phyloP scores from a whole-genome alignment of 1,284 basidiomycete genomes.

The Neolentinus lepideus region DNA sequence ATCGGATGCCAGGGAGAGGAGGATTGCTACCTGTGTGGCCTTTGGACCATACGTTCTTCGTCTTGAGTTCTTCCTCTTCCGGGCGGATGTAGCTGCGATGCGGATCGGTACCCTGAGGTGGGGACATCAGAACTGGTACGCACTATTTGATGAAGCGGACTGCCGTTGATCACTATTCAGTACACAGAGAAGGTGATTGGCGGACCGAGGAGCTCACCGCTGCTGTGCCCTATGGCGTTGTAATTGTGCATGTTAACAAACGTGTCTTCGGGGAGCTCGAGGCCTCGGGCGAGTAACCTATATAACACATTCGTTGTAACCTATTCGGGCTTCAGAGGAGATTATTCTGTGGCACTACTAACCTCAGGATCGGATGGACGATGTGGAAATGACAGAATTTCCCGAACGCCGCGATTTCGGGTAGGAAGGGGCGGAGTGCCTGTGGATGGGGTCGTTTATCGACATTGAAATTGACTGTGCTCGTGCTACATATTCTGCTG shows the following conservation, averaged over 20 bases:
- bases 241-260: constrained; percentile 24
- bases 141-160: constrained; percentile 53
- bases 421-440: constrained; percentile 42
- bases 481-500: neutral
- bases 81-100: constrained; percentile 31
- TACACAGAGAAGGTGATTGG: constrained; percentile 5
- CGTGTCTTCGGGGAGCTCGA: constrained; percentile 28
- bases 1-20: constrained; percentile 2
- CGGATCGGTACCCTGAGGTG: neutral
- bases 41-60: constrained; percentile 52
- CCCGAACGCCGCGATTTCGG: constrained; percentile 48
- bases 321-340: too few relatives aligned
- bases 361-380: constrained; percentile 44
- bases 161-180: constrained; percentile 13
- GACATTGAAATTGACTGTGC: constrained; percentile 39
- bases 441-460: constrained; percentile 39
- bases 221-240: constrained; percentile 21
- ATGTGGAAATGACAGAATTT: constrained; percentile 44
- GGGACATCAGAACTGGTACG: neutral
- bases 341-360: constrained; percentile 3
- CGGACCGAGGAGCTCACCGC: constrained; percentile 13
- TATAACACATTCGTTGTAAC: too few relatives aligned
- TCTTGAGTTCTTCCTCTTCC: constrained; percentile 45
- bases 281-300: constrained; percentile 36
- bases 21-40: constrained; percentile 46